These are phyloP conservation scores for Emmonsiellopsis sp. DNA, from an alignment of 2,329 filamentous ascomycete genomes.

Conservation along the genomic window DNA sequence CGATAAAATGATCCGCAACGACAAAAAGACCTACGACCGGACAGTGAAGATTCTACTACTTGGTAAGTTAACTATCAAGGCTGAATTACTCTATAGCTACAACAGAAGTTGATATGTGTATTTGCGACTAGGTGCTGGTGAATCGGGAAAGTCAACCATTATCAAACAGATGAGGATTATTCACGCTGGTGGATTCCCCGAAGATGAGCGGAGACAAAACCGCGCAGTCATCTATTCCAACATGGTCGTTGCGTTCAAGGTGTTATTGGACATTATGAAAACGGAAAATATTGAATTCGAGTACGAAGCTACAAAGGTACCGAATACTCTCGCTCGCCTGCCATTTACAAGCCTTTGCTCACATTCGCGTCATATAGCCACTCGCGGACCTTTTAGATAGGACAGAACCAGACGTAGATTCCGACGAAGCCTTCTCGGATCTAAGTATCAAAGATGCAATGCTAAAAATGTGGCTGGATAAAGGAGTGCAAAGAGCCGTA, in stretches of 20 bases:
- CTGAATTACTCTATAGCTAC: not conserved
- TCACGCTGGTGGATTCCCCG: conserved; percentile 83
- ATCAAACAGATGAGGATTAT: conserved; percentile 99
- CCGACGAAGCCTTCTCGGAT: conserved; percentile 68
- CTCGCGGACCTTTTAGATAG: conserved; percentile 68
- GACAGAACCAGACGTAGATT: conserved; percentile 67
- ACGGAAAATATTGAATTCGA: conserved; percentile 74
- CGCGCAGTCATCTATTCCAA: conserved; percentile 95
- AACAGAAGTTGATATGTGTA: not conserved
- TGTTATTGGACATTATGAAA: conserved; percentile 84
- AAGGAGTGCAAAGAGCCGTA: conserved; percentile 78
- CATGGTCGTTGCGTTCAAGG: conserved; percentile 81
- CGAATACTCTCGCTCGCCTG: no score
- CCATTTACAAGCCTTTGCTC: conserved; percentile 1
- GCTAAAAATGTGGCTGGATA: conserved; percentile 74
- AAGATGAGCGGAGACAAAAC: conserved; percentile 84
- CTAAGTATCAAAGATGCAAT: conserved; percentile 60
- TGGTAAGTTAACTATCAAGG: conserved; percentile 48
- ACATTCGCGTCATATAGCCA: conserved; percentile 44
- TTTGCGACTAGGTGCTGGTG: conserved; percentile 64
- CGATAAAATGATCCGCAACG: conserved; percentile 73
- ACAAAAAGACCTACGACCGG: conserved; percentile 76
- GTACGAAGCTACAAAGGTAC: conserved; percentile 66
- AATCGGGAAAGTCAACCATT: conserved; percentile 93
- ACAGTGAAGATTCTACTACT: conserved; percentile 92